Percentiles rank a stretch among this genome's conserved stretches.
Conservation (phyloP, 345 rosid genomes). For the Brassica rapa region DNA sequence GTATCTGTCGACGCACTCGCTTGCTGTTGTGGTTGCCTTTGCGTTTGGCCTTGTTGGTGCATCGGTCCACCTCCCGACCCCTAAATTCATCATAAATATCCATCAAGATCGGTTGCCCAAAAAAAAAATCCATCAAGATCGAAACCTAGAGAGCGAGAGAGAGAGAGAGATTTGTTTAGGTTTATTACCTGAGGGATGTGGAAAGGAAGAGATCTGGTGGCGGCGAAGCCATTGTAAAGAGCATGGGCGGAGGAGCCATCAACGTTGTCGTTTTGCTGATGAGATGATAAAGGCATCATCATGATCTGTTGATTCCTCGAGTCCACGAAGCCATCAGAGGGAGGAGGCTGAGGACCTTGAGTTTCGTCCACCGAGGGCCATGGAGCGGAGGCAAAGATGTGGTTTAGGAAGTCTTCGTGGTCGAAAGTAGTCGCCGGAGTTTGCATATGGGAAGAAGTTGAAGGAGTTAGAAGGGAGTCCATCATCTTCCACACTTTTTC, state of each 20-base stretch:
- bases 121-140: background rate
- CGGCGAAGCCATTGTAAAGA: conserved; percentile 55
- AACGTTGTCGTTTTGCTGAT: conserved; percentile 32
- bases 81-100: conserved; percentile 6
- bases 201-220: conserved; percentile 70
- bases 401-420: conserved; percentile 77
- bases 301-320: conserved; percentile 57
- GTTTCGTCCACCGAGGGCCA: conserved; percentile 41
- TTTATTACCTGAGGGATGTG: conserved; percentile 51
- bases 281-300: conserved; percentile 38
- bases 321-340: conserved; percentile 40
- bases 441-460: conserved; percentile 39
- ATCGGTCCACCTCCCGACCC: conserved; percentile 43
- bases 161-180: background rate
- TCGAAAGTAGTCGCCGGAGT: conserved; percentile 26
- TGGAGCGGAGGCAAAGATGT: conserved; percentile 71
- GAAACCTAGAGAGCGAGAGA: background rate
- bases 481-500: conserved; percentile 23
- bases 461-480: conserved; percentile 39
- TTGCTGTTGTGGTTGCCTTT: conserved; percentile 46
- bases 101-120: background rate
- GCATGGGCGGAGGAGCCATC: conserved; percentile 35
- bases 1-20: conserved; percentile 46
- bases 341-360: conserved; percentile 14
- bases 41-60: conserved; percentile 47